Evolutionary conservation across 345 rosid species (phyloP).

Genomic region (Raphanus raphanistrum): DNA sequence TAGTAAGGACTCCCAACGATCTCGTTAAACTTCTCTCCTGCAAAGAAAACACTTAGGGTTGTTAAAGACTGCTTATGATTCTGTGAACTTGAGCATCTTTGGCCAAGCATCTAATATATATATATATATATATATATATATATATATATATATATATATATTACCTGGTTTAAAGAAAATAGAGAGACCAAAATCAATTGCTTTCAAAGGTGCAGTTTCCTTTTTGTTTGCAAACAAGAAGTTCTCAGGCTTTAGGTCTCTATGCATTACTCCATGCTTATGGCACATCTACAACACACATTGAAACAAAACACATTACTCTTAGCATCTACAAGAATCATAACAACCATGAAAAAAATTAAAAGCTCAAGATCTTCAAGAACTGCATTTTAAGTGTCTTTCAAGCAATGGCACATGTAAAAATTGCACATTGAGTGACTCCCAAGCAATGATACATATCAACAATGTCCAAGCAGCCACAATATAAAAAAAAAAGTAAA

Average conservation of each 20-base stretch:
- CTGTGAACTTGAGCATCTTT: not conserved
- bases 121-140: not conserved
- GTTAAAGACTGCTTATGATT: not conserved
- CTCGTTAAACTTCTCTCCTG: constrained; percentile 84
- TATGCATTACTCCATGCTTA: constrained; percentile 87
- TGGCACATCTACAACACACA: constrained; percentile 71
- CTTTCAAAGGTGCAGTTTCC: constrained; percentile 79
- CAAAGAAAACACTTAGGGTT: constrained; percentile 18
- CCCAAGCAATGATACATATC: constrained; percentile 15
- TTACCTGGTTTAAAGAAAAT: constrained; percentile 95
- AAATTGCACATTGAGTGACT: not conserved
- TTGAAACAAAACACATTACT: not conserved
- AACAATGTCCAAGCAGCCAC: not conserved
- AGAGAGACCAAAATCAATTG: constrained; percentile 95
- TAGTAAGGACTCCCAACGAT: constrained; percentile 98
- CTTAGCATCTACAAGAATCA: not conserved
- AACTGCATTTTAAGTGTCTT: not conserved
- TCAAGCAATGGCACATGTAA: constrained; percentile 8
- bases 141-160: not conserved
- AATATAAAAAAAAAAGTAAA: not conserved
- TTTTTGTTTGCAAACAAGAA: constrained; percentile 87
- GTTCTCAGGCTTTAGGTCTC: constrained; percentile 94
- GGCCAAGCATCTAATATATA: not conserved
- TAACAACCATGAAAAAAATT: not conserved
- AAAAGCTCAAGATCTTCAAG: not conserved